phyloP scores from a whole-genome alignment of 192 early-diverging fungal species.

The Lunasporangiospora selenospora region DNA sequence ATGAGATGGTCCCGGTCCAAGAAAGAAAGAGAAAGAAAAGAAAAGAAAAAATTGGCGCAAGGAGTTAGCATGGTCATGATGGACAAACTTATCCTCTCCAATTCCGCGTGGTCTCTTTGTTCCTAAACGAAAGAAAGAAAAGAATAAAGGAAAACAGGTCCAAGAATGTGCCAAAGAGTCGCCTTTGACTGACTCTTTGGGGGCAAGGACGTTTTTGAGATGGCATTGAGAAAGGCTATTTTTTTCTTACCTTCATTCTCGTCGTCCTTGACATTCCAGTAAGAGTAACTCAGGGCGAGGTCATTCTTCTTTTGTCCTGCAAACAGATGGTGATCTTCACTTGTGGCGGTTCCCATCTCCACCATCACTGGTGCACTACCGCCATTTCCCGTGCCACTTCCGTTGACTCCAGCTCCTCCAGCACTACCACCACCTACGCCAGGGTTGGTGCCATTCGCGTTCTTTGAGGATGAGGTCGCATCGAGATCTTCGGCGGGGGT shows the following conservation, averaged over 20 bases:
- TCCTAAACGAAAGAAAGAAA: too few relatives aligned
- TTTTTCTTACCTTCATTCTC: constrained; percentile 80
- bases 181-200: too few relatives aligned
- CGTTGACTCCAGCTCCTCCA: constrained; percentile 39
- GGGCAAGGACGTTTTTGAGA: too few relatives aligned
- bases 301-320: constrained; percentile 64
- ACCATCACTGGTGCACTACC: constrained; percentile 47
- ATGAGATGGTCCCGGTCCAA: not conserved
- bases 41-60: not conserved
- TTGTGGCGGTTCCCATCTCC: constrained; percentile 51
- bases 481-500: constrained; percentile 30
- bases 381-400: constrained; percentile 49
- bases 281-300: constrained; percentile 85
- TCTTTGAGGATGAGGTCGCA: constrained; percentile 18
- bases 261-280: constrained; percentile 87
- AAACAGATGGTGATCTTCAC: constrained; percentile 41
- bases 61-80: constrained; percentile 2
- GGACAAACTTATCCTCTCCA: not conserved
- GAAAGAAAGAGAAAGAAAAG: not conserved
- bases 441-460: constrained; percentile 16
- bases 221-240: too few relatives aligned
- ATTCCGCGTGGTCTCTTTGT: too few relatives aligned
- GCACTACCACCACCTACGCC: constrained; percentile 12
- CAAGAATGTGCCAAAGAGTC: too few relatives aligned
- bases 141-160: too few relatives aligned